These are phyloP conservation scores for Scutellaria baicalensis DNA, from an alignment of 257 asterid genomes.

Conservation along the genomic window DNA sequence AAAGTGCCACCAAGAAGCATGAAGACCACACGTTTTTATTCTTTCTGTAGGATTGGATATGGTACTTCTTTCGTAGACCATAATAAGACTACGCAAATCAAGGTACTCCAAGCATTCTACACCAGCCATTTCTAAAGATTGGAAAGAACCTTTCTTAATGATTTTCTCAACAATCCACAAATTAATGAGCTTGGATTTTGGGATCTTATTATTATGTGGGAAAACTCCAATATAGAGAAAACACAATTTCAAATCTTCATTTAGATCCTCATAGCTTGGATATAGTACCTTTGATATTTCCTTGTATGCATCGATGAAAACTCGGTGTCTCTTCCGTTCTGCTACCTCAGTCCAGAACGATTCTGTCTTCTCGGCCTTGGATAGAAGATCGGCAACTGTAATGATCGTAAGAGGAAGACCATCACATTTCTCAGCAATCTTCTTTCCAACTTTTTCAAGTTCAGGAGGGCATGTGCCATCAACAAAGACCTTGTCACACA, in stretches of 20 bases:
- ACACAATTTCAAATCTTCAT: background rate
- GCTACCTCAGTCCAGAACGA: background rate
- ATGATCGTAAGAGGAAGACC: background rate
- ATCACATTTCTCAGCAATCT: background rate
- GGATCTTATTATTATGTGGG: background rate
- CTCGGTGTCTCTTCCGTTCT: background rate
- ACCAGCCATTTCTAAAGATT: background rate
- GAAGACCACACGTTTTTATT: background rate
- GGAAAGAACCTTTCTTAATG: background rate
- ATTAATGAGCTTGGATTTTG: background rate
- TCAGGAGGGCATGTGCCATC: background rate
- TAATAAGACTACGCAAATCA: background rate
- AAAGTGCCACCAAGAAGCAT: background rate
- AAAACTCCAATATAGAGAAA: background rate
- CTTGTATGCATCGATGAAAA: background rate
- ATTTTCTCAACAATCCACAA: background rate
- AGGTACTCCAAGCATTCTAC: background rate
- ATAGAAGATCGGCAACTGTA: background rate
- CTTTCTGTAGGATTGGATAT: accelerated
- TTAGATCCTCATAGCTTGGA: background rate
- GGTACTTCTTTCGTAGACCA: background rate
- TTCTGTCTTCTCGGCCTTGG: background rate
- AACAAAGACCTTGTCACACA: background rate
- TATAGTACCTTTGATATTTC: background rate
- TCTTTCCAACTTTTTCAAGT: background rate